Conservation (phyloP, 306 rosid species). For the Oemleria cerasiformis region DNA sequence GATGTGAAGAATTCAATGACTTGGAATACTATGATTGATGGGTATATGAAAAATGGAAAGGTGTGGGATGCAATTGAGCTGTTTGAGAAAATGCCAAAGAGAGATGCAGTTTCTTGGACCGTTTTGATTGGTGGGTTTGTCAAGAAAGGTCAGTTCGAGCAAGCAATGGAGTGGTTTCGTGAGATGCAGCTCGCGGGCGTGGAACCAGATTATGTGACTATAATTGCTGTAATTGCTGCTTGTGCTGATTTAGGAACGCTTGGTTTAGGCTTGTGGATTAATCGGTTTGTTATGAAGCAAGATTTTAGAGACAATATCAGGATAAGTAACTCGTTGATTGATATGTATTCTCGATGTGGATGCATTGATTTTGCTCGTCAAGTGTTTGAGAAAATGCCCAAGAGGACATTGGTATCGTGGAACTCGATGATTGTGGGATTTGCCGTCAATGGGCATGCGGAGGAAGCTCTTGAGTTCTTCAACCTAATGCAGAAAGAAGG, state of each 20-base stretch:
- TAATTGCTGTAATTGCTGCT: slow-evolving; percentile 68
- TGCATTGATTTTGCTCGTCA: slow-evolving; percentile 64
- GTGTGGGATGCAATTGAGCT: slow-evolving; percentile 44
- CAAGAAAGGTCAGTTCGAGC: slow-evolving; percentile 50
- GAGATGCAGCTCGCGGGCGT: slow-evolving; percentile 73
- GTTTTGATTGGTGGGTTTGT: slow-evolving; percentile 76
- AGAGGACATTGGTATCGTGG: slow-evolving; percentile 71
- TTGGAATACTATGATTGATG: slow-evolving; percentile 83
- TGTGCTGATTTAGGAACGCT: slow-evolving; percentile 88
- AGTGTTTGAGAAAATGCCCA: slow-evolving; percentile 54
- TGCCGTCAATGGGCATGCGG: slow-evolving; percentile 70
- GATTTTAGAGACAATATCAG: slow-evolving; percentile 45
- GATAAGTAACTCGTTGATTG: slow-evolving; percentile 66
- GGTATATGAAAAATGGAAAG: slow-evolving; percentile 61
- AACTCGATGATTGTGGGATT: slow-evolving; percentile 83
- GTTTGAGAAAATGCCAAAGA: slow-evolving; percentile 79
- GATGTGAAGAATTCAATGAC: slow-evolving; percentile 53
- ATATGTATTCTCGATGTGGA: slow-evolving; percentile 88
- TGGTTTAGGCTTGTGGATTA: slow-evolving; percentile 71
- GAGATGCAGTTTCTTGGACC: slow-evolving; percentile 78
- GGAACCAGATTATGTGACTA: slow-evolving; percentile 69
- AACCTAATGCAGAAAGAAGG: slow-evolving; percentile 63
- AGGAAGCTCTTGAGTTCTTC: slow-evolving; percentile 63
- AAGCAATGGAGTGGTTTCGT: slow-evolving; percentile 66
- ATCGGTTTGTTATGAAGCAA: slow-evolving; percentile 45